Conservation (phyloP, 179 eudicot genomes). For the Beta macrorhiza region DNA sequence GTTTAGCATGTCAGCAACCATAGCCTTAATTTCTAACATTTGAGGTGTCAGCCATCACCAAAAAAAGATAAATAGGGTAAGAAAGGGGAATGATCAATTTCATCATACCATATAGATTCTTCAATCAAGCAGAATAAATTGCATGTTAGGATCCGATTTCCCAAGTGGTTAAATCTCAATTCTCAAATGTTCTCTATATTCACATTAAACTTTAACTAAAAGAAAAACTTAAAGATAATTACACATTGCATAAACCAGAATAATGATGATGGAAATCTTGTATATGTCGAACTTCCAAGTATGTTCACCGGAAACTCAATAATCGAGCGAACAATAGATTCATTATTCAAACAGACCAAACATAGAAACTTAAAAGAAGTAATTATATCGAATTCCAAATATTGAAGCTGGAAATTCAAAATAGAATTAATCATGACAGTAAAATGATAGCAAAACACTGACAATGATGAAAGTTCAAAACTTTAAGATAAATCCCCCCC, state of each 20-base stretch:
- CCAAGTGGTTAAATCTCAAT: background rate
- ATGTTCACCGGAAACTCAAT: background rate
- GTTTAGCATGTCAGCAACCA: constrained; percentile 95
- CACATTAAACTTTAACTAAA: background rate
- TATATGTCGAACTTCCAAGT: background rate
- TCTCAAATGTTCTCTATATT: background rate
- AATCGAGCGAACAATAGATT: no score
- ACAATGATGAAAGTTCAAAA: background rate
- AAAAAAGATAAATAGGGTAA: background rate
- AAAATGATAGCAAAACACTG: background rate
- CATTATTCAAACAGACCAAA: background rate
- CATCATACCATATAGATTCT: background rate
- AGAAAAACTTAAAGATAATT: background rate
- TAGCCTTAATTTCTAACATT: constrained; percentile 60
- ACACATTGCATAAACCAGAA: background rate
- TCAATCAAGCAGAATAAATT: background rate
- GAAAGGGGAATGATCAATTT: background rate
- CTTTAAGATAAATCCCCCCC: background rate
- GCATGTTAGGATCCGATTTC: background rate
- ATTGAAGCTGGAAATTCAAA: background rate
- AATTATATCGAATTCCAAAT: background rate
- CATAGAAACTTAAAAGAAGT: background rate
- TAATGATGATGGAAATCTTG: background rate
- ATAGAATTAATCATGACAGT: background rate
- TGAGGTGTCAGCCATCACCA: background rate